Base-by-base conservation (phyloP, 345 rosid genomes). In the Euphorbia pulcherrima region DNA sequence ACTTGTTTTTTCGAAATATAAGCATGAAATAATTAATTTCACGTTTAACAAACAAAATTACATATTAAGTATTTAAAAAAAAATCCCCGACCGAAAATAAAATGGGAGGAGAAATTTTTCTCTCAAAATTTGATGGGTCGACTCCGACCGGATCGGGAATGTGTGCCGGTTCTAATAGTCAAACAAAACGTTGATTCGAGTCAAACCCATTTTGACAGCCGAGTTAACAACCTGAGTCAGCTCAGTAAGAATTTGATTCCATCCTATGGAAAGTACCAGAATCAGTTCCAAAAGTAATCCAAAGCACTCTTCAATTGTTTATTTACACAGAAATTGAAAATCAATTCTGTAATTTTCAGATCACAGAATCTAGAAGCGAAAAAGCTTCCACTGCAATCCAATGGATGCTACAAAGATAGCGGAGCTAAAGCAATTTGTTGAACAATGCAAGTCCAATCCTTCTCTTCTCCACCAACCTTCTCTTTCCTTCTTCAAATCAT, bases 401-500 rank as follows among this genome's bases (percentile, higher is more conserved):
- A 84, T 84, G 90, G 90, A 85, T 39, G 74, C 82, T 41, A 79
- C 79, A 50, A 68, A 73, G 39, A 57, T 84, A 21, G 73, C 79
- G 52, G 89, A 84, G 60, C 81, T 84, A 29, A 76, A 78, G 75
- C 76, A 29, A 17, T 77, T 87, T 77, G 64, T 90, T 2, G 71
- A 79, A 11, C 76, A 61, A 33, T 86, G 95, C 85, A 80, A 83
- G 74, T 79, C 73, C n/a, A 70, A 87, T 62, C 92, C 90, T 64
- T 78, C 91, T 11, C 71, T 86, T 78, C 81, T 92, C 68, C 81
- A 84, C 52, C 72, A 80, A 28, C 88, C 98, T 44, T 81, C 80
- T 70, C 79, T 92, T 39, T 26, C 73, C 39, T 90, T 90, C 90
- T 87, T 88, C 89, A 90, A 81, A 60, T 71, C 85, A 1, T 87